Evolutionary conservation across 176 grass and related monocot species (phyloP), one percentile per base, ranked within the genome.

Genomic region (Zoysia japonica): DNA sequence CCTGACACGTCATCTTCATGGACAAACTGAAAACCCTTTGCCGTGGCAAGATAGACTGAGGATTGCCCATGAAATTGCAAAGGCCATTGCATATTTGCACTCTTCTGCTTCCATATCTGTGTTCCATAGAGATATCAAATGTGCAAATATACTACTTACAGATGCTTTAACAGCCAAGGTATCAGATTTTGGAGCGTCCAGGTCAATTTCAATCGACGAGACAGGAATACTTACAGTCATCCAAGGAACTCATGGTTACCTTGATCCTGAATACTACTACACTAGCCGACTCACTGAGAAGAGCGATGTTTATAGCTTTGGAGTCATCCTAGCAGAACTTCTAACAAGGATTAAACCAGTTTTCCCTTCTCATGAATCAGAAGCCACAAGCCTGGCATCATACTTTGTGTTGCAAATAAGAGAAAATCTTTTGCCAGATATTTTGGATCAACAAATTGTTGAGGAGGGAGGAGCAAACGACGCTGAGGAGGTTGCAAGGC

Each of bases 121-220:
- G 2, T 87, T 84, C 56, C 84, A 90, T 43, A 87, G 84, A 84
- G 84, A 90, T 35, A 79, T 90, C 41, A 90, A 90, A 42, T 87
- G 47, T 20, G 65, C 68, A 70, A 90, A 90, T 45, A 71, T 90
- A 65, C 19, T 90, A 7, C 70, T 90, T 42, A 82, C 80, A 19
- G 88, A 84, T 80, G 37, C 7, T 55, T 72, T 87, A 61, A 65
- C 41, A 61, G 28, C 84, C 10, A 87, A 87, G 17, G 51, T 83
- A 11, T 83, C 74, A 11, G 85, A 87, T 60, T 87, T 87, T 87
- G 85, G 85, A 45, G 85, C 80, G 43, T 87, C 80, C 60, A 87
- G 67, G 3, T 87, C 85, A 52, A 78, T 83, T 43, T 76, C 85
- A 51, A 20, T 78, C 14, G 50, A 87, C 35, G 74, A 78, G 80